Evolutionary conservation across 257 asterid genomes (phyloP).

Genomic region (Perilla frutescens): DNA sequence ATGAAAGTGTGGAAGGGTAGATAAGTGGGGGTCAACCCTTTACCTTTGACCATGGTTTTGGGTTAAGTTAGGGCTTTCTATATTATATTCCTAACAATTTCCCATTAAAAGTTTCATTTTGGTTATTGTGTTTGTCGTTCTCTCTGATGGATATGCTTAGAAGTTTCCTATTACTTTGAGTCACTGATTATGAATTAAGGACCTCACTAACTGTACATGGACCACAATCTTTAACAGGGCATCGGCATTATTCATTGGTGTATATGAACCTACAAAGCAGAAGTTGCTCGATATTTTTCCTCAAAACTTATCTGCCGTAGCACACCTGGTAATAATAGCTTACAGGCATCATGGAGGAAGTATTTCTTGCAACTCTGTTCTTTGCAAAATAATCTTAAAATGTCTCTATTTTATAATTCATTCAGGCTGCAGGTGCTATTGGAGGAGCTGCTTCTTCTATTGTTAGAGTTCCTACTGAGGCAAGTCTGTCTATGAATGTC

Average conservation of each 20-base stretch:
- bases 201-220: not conserved
- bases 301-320: conserved; percentile 64
- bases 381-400: not conserved
- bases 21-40: too few relatives aligned
- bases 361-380: not conserved
- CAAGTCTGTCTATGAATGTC: conserved; percentile 21
- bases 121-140: not conserved
- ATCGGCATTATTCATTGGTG: conserved; percentile 73
- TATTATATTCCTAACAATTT: not conserved
- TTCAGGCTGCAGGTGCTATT: conserved; percentile 74
- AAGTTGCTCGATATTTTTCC: conserved; percentile 59
- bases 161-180: conserved; percentile 12
- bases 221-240: conserved; percentile 54
- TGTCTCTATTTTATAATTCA: conserved; percentile 27
- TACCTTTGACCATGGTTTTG: too few relatives aligned
- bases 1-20: too few relatives aligned
- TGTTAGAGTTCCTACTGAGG: conserved; percentile 82
- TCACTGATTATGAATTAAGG: not conserved
- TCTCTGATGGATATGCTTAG: not conserved
- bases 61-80: too few relatives aligned
- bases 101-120: not conserved
- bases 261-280: conserved; percentile 69
- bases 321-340: conserved; percentile 61
- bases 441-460: conserved; percentile 78
- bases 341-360: conserved; percentile 12